Base-by-base conservation (phyloP, 1,284 basidiomycete species). In the Dichomitus squalens region DNA sequence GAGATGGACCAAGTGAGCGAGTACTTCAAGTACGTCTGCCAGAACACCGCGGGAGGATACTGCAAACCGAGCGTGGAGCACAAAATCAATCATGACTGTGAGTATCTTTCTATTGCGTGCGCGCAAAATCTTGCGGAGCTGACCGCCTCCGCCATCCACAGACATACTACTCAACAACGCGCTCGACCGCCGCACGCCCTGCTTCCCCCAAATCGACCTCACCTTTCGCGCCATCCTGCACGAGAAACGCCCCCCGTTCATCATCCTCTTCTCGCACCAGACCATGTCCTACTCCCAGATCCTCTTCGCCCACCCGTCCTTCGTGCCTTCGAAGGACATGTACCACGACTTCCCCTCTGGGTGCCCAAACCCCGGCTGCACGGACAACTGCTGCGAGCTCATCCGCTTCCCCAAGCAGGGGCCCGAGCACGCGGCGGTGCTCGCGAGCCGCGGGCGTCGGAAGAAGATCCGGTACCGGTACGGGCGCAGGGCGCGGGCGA, bases 1-100 rank as follows among this genome's bases (percentile, higher is more conserved):
- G 88, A 90, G 66, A 90, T 90, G 88, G 87, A 90, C 70, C 85
- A 88, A 59, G 82, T 82, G 1, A 86, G 87, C 0, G 86, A 85
- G 58, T 90, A 90, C 72, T 88, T 90, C 69, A 85, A 88, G 66
- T 81, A 87, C 48, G 84, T 85, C 3, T 87, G 84, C 64, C 81
- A 79, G 48, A 72, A 87, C 66, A 77, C 85, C 18, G 85, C 84
- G 55, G 82, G 83, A 38, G 79, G 80, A 35, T 74, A 76, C 23
- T 83, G 84, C 69, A 90, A 87, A 71, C 82, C 82, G 2, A 86
- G 82, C 63, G 79, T 87, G 60, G 85, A 86, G 65, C 78, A 76
- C 53, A 77, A 79, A 71, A 87, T 90, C 64, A 84, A 85, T 69
- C 77, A 81, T 61, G 84, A 88, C 75, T 85, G 87, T 82, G 49